Percentiles rank a stretch among this genome's conserved stretches.
phyloP scores from a whole-genome alignment of 352 stramenopile genomes.

The Pythium coloratum region DNA sequence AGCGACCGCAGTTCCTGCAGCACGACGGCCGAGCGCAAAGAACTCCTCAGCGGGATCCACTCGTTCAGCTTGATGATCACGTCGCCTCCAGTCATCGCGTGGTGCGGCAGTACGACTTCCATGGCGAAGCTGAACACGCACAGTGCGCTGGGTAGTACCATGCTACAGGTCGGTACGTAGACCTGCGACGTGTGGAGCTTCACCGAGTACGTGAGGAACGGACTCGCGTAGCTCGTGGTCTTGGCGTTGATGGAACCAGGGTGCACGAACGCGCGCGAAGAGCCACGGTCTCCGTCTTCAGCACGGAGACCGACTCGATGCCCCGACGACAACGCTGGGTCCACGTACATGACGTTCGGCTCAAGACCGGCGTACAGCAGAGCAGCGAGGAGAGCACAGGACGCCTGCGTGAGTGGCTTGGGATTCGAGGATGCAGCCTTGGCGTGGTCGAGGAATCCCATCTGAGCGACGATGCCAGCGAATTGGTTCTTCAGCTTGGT shows the following conservation, averaged over 20 bases:
- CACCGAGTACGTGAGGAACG: slow-evolving; percentile 74
- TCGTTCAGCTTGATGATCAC: slow-evolving; percentile 69
- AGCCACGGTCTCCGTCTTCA: slow-evolving; percentile 41
- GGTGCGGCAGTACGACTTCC: slow-evolving; percentile 49
- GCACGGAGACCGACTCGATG: slow-evolving; percentile 19
- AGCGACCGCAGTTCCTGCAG: slow-evolving; percentile 46
- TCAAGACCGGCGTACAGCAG: slow-evolving; percentile 85
- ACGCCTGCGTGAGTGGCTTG: slow-evolving; percentile 44
- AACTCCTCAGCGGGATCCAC: slow-evolving; percentile 65
- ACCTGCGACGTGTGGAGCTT: slow-evolving; percentile 86
- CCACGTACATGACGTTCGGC: slow-evolving; percentile 90
- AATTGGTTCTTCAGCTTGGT: slow-evolving; percentile 82
- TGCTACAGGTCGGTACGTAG: slow-evolving; percentile 66
- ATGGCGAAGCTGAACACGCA: slow-evolving; percentile 73
- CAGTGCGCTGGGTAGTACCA: slow-evolving; percentile 61
- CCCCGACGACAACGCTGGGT: slow-evolving; percentile 36
- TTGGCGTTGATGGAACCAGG: slow-evolving; percentile 80
- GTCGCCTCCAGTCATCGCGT: slow-evolving; percentile 30
- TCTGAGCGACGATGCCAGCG: slow-evolving; percentile 52
- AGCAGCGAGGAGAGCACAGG: slow-evolving; percentile 57
- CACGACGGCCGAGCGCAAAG: slow-evolving; percentile 52
- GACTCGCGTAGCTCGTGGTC: slow-evolving; percentile 43
- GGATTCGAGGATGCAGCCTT: background rate
- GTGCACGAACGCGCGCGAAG: slow-evolving; percentile 58
- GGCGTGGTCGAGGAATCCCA: slow-evolving; percentile 53